Evolutionary conservation across 192 early-diverging fungal species (phyloP), one percentile per base, ranked within the genome.

Genomic region (Coemansia asiatica): DNA sequence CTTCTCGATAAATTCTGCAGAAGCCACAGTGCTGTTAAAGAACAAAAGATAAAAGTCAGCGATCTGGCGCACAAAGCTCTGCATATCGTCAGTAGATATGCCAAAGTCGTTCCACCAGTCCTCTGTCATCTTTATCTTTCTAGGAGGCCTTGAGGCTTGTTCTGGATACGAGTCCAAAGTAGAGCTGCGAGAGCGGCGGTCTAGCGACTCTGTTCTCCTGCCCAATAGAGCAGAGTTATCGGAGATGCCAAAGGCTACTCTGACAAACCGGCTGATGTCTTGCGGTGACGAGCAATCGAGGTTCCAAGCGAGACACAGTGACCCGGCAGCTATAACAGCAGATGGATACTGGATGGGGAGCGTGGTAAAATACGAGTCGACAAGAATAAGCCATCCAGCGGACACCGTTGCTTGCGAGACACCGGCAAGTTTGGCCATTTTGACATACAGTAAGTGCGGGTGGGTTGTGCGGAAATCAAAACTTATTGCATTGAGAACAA

Each of bases 381-480:
- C 63, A 6, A 79, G 66, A 31, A 84, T 80, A 12, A 36, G 54
- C 82, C 82, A 84, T 16, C 73, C 82, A 12, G 65, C 36, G 3
- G 40, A 49, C 1, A 65, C 82, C 15, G 63, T 68, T 3, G 63
- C 44, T 9, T 21, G 51, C 22, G 68, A 56, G 1, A 75, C 85
- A 31, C 86, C 69, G 23, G 90, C 74, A 56, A 83, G 58, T 56
- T 87, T 90, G 29, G 85, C 86, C 79, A 95, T 83, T 68, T 93
- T 91, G 18, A 92, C 74, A 33, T 90, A 74, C 31, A 86, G 82
- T 69, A 84, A 75, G 62, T 91, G 90, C 10, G 93, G 88, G 50
- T 90, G 89, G 16, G 71, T 67, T 9, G 91, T 85, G 51, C 89
- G 89, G 69, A 95, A 95, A 66, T 92, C 89, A 76, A 91, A 95